A percentile compares a stretch with the other conserved stretches of the same genome.
These are phyloP conservation scores for Clarireedia monteithiana DNA, from an alignment of 2,329 filamentous ascomycete species.

Conservation along the genomic window DNA sequence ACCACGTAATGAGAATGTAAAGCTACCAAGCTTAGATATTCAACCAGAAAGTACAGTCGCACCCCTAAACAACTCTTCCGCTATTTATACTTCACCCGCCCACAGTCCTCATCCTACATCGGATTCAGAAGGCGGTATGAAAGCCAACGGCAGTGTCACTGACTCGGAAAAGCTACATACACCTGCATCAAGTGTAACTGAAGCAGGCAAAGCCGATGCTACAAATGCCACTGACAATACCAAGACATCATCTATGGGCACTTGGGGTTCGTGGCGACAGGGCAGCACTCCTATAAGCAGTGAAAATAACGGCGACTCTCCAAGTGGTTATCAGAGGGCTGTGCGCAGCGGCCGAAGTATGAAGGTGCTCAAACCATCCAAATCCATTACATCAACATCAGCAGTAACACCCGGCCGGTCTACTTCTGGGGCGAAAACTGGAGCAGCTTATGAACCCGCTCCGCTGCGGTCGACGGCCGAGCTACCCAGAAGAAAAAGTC, in stretches of 20 bases:
- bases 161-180: constrained; percentile 16
- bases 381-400: constrained; percentile 47
- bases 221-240: constrained; percentile 11
- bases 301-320: constrained; percentile 28
- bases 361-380: constrained; percentile 81
- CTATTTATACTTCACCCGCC: constrained; percentile 11
- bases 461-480: constrained; percentile 39
- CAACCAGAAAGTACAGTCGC: constrained; percentile 10
- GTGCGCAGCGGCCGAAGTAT: constrained; percentile 62
- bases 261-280: constrained; percentile 67
- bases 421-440: constrained; percentile 39
- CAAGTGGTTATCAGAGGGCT: constrained; percentile 58
- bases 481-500: constrained; percentile 44
- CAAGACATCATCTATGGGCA: constrained; percentile 42
- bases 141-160: constrained; percentile 11
- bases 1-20: constrained; percentile 8
- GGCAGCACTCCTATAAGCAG: constrained; percentile 27
- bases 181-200: neutral
- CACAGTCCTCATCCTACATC: constrained; percentile 11
- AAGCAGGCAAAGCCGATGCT: constrained; percentile 8
- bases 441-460: constrained; percentile 43
- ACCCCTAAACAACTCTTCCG: constrained; percentile 14
- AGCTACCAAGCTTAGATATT: constrained; percentile 8
- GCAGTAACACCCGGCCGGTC: constrained; percentile 30
- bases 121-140: constrained; percentile 12